A percentile compares a stretch with the other conserved stretches of the same genome.
These are phyloP conservation scores for Lipomyces oligophaga DNA, from an alignment of 805 yeast species.

Conservation along the genomic window DNA sequence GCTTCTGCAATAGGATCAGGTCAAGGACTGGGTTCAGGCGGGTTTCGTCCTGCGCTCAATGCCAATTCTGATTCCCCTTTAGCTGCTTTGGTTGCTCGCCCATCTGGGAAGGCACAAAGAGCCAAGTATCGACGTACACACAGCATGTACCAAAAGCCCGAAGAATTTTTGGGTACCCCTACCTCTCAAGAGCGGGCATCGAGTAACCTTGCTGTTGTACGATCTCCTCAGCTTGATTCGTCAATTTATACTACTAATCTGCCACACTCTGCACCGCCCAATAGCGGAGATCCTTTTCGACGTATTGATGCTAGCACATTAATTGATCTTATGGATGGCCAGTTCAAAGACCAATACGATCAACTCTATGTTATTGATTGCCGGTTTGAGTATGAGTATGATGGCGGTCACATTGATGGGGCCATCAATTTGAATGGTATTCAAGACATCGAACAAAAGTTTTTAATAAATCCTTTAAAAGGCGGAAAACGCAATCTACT, in stretches of 20 bases:
- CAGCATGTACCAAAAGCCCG: constrained; percentile 63
- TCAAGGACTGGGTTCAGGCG: no score
- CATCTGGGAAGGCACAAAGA: constrained; percentile 11
- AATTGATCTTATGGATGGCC: constrained; percentile 55
- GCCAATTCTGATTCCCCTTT: constrained; percentile 18
- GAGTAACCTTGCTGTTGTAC: constrained; percentile 13
- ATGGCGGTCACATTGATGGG: constrained; percentile 86
- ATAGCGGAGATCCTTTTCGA: constrained; percentile 55
- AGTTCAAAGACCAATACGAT: constrained; percentile 50
- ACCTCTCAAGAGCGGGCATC: constrained; percentile 4
- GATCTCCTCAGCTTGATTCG: constrained; percentile 20
- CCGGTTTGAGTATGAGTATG: constrained; percentile 85
- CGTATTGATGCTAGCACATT: constrained; percentile 60
- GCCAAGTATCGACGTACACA: constrained; percentile 57
- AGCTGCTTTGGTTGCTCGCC: constrained; percentile 12
- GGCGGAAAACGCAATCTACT: constrained; percentile 52
- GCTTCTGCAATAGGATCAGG: no score
- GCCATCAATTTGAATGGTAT: constrained; percentile 76
- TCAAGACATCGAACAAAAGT: constrained; percentile 57
- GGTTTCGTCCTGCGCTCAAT: constrained; percentile 16
- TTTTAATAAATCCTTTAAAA: constrained; percentile 40
- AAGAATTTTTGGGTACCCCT: constrained; percentile 37
- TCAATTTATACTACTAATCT: neutral
- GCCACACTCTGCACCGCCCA: constrained; percentile 12
- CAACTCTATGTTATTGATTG: constrained; percentile 71